Conservation (phyloP, 768 basidiomycete genomes). For the Boletus coccyginus region DNA sequence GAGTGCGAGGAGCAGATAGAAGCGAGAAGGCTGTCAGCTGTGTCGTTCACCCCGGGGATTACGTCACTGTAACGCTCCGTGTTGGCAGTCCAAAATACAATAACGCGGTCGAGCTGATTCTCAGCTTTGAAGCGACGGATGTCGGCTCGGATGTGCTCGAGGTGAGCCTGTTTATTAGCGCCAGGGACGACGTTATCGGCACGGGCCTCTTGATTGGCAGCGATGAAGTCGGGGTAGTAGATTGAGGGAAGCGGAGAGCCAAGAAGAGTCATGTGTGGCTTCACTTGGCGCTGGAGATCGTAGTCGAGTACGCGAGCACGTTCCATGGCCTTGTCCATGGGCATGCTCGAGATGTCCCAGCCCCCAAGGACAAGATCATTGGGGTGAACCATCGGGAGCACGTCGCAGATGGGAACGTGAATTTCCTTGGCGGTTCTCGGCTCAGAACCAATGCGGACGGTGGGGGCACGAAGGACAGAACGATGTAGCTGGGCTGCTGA, state of each 20-base stretch:
- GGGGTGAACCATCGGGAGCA: constrained; percentile 97
- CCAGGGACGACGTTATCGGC: constrained; percentile 93
- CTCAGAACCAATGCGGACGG: constrained; percentile 87
- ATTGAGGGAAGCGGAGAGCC: constrained; percentile 88
- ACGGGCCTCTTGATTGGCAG: constrained; percentile 94
- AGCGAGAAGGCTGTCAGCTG: constrained; percentile 79
- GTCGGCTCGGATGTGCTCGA: constrained; percentile 87
- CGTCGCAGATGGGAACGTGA: constrained; percentile 86
- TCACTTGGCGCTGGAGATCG: constrained; percentile 95
- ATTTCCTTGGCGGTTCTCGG: constrained; percentile 81
- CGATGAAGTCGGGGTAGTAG: constrained; percentile 97
- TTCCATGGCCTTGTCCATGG: constrained; percentile 90
- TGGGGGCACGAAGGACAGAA: constrained; percentile 93
- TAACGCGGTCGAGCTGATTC: constrained; percentile 79
- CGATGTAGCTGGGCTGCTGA: constrained; percentile 97
- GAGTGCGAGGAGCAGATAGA: constrained; percentile 82
- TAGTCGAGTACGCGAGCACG: constrained; percentile 94
- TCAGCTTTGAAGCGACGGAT: constrained; percentile 89
- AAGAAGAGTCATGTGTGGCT: constrained; percentile 76
- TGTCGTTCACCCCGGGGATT: constrained; percentile 93
- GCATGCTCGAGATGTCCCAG: constrained; percentile 90
- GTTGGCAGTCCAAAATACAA: constrained; percentile 99
- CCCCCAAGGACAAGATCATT: constrained; percentile 97
- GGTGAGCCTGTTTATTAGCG: constrained; percentile 81
- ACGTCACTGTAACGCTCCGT: constrained; percentile 97